Base-by-base conservation (phyloP, 2,329 filamentous ascomycete species). In the Aspergillus sergii region DNA sequence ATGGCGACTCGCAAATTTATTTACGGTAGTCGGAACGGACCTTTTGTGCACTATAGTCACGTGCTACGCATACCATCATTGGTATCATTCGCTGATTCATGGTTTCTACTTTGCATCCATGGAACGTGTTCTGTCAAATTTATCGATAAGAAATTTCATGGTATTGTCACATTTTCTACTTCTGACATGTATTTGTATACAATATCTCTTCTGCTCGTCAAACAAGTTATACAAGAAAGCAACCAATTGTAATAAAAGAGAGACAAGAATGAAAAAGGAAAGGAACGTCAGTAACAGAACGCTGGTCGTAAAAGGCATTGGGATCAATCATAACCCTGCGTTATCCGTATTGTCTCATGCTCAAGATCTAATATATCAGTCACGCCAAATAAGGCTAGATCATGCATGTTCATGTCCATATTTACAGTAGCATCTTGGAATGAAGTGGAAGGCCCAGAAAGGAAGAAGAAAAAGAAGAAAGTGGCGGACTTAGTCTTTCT, bases 321-420 rank as follows among this genome's bases (percentile, higher is more conserved):
- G 62, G 65, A 70, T 68, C 60, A 68, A 68, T 76, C 74, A 67
- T 76, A 72, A 69, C 71, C 71, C 71, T 73, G 67, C 73, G 68
- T 75, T 59, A 69, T 71, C 70, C 68, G 68, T 72, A 68, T 61
- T 68, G 64, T 65, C 62, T 66, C 62, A 64, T 67, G 57, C 58
- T 63, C 60, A 64, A 51, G 36, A 66, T 58, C 51, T 56, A 63
- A 53, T 28, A 59, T 39, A 61, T 61, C 48, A 41, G 59, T 57
- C 51, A 19, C 58, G 43, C 58, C 57, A 60, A 63, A 61, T 54
- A 61, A 58, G 64, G 58, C 41, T 41, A 56, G 59, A 63, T 64
- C 62, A 61, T 60, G 63, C 61, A 64, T 62, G 57, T 59, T 63
- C 65, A 45, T 61, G 60, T 67, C 59, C 61, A 63, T 69, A 69